These are phyloP conservation scores for Pestalotiopsis sp. DNA, from an alignment of 2,329 filamentous ascomycete species.

Conservation along the genomic window DNA sequence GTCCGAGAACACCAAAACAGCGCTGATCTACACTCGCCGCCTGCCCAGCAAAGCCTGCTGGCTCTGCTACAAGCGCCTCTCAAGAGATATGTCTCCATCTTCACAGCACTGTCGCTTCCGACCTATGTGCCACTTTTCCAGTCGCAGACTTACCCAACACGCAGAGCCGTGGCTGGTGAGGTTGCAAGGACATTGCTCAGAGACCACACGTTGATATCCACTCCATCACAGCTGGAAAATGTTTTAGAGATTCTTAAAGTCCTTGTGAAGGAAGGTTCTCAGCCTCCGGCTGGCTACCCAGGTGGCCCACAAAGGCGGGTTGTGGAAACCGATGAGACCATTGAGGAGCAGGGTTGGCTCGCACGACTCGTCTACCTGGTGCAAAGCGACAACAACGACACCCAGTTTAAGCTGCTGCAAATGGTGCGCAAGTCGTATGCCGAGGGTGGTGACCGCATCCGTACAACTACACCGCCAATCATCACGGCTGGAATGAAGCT, in stretches of 20 bases:
- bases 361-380: slow-evolving; percentile 90
- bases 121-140: slow-evolving; percentile 90
- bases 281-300: slow-evolving; percentile 81
- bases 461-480: slow-evolving; percentile 91
- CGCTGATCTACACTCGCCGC: slow-evolving; percentile 87
- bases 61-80: slow-evolving; percentile 89
- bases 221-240: slow-evolving; percentile 79
- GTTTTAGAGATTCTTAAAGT: slow-evolving; percentile 88
- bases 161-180: slow-evolving; percentile 87
- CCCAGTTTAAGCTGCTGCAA: slow-evolving; percentile 91
- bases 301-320: slow-evolving; percentile 76
- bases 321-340: slow-evolving; percentile 90
- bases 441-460: slow-evolving; percentile 92
- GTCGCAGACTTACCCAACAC: slow-evolving; percentile 89
- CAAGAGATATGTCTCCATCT: slow-evolving; percentile 87
- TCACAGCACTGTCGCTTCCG: slow-evolving; percentile 92
- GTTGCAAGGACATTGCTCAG: slow-evolving; percentile 81
- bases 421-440: slow-evolving; percentile 82
- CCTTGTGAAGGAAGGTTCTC: slow-evolving; percentile 89
- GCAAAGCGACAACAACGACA: slow-evolving; percentile 82
- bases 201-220: slow-evolving; percentile 79
- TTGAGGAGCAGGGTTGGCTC: slow-evolving; percentile 97
- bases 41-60: slow-evolving; percentile 86
- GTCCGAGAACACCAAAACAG: slow-evolving; percentile 89
- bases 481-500: slow-evolving; percentile 90